Evolutionary conservation across 2,329 filamentous ascomycete species (phyloP), one percentile per base, ranked within the genome.

Genomic region (Chaetomium sp.): DNA sequence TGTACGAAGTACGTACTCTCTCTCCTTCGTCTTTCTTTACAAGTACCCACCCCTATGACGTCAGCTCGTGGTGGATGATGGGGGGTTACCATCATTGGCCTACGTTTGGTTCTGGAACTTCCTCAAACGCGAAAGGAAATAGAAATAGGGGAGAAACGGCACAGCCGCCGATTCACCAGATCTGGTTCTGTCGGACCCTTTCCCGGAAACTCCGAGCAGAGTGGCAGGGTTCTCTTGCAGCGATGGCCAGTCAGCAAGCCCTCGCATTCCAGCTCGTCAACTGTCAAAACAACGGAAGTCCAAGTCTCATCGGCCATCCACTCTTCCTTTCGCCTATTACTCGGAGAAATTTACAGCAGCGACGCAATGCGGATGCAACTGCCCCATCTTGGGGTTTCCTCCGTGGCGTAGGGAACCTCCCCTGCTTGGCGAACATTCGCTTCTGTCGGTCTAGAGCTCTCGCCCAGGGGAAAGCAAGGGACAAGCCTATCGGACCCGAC

Each of bases 291-390:
- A 25, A 10, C 12, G 49, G 23, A 51, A 27, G 49, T 3, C 16
- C 21, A 42, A 42, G 13, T 27, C 13, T 27, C 23, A 51, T 47
- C 45, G n/a, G n/a, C n/a, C n/a, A n/a, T 47, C 23, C 45, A 16
- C 21, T 51, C 49, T 25, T 13, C 10, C 49, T 25, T 13, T 4
- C 56, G 60, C 62, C 35, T 62, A 50, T 63, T 50, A 35, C 61
- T 42, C 45, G 45, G 64, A 57, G 65, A 61, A 65, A 60, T 27
- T 59, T 67, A 65, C 63, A 60, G 31, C 57, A 42, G 47, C 63
- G 50, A 65, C 66, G 64, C 53, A 50, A 53, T 57, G 66, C 58
- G 56, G 54, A 62, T 67, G 66, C 47, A 56, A 33, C 56, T 51
- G 21, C 31, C 58, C 51, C 31, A 50, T 63, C 63, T 58, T 63